Evolutionary conservation across 768 basidiomycete genomes (phyloP), one percentile per base, ranked within the genome.

Genomic region (Coprinopsis marcescibilis): DNA sequence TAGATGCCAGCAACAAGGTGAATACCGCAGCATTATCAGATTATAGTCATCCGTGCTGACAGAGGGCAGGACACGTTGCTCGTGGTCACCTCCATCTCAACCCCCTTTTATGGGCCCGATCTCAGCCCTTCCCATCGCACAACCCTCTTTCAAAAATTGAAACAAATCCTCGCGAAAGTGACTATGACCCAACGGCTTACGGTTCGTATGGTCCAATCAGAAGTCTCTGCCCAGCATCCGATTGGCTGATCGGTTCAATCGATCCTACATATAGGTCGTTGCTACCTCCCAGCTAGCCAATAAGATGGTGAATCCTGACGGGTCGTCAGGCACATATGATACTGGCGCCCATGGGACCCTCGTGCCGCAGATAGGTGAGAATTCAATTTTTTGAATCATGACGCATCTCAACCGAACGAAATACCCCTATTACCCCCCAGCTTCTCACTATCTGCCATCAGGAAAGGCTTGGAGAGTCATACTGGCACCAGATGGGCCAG

Each of bases 61-160:
- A 24, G 12, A 10, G 27, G 30, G 29, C 33, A 85, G 85, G 70
- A 70, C 27, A 69, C 75, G 1, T 66, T 88, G 13, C 69, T 89
- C 10, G 75, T 85, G 21, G 61, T 89, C 36, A 80, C 77, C 57
- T 84, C 81, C 2, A 67, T 89, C 23, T 80, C 79, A 19, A 83
- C 79, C 55, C 78, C 79, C 2, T 82, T 89, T 50, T 83, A 87
- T 58, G 61, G 67, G 15, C 59, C 72, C 1, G 59, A 67, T 32
- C 54, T 82, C 24, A 57, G 61, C 10, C 53, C 54, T 8, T 57
- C 66, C 10, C 68, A 64, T 39, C 75, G 65, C 57, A 69, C 58
- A 24, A 62, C 62, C 10, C 58, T 80, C 34, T 59, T 85, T 4
- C 76, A 76, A 14, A 66, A 61, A 40, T 64, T 84, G 17, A 81